phyloP scores from a whole-genome alignment of 495 filamentous ascomycete genomes.

The Penicillium taxi region DNA sequence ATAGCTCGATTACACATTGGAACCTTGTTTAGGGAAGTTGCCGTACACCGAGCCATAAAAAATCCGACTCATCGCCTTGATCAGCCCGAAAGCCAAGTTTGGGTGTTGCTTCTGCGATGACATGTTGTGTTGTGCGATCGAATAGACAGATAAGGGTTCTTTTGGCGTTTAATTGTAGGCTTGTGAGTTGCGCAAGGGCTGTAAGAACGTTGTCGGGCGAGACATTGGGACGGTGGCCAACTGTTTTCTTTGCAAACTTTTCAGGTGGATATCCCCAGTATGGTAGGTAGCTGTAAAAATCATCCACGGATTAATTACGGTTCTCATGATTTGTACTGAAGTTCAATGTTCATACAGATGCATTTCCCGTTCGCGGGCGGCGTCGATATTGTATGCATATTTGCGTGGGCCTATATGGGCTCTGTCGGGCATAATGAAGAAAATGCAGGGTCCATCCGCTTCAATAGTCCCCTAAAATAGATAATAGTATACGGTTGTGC shows the following conservation, averaged over 20 bases:
- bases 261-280: constrained; percentile 12
- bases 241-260: constrained; percentile 12
- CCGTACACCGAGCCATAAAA: constrained; percentile 34
- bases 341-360: constrained; percentile 11
- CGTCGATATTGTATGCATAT: constrained; percentile 15
- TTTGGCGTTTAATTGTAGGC: constrained; percentile 31
- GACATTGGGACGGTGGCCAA: constrained; percentile 7
- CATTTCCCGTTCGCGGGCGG: constrained; percentile 15
- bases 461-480: too few relatives aligned
- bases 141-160: constrained; percentile 26
- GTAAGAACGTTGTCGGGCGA: constrained; percentile 30
- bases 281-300: constrained; percentile 9
- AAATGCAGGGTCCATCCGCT: too few relatives aligned
- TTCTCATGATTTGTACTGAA: background rate
- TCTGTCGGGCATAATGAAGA: too few relatives aligned
- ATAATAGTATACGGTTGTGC: too few relatives aligned
- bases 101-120: constrained; percentile 43
- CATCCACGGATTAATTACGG: too few relatives aligned
- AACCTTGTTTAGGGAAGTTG: constrained; percentile 11
- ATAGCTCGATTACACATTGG: constrained; percentile 26
- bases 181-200: constrained; percentile 35
- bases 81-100: constrained; percentile 28
- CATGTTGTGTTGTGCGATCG: constrained; percentile 35
- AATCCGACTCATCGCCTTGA: constrained; percentile 17
- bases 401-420: constrained; percentile 11